Percentiles rank a stretch among this genome's conserved stretches.
Conservation (phyloP, 352 stramenopile genomes). For the Globisporangium emineosum region DNA sequence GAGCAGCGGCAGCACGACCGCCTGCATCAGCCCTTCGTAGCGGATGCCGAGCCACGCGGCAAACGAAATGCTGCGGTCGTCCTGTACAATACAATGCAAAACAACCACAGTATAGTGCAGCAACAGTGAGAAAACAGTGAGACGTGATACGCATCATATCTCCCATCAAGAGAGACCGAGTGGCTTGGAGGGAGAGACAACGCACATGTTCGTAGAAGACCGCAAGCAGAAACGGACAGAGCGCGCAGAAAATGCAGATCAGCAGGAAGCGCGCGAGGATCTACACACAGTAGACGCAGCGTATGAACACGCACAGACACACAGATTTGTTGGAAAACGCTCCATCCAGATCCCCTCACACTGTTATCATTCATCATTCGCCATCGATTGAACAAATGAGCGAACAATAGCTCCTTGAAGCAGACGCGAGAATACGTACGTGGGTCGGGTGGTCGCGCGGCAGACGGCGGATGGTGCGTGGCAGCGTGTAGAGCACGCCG, state of each 20-base stretch:
- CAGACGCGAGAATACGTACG: conserved; percentile 30
- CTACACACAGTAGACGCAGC: conserved; percentile 22
- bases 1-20: conserved; percentile 58
- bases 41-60: conserved; percentile 83
- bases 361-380: not conserved
- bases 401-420: no score
- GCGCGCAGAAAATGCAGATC: conserved; percentile 84
- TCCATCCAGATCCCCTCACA: not conserved
- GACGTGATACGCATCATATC: not conserved
- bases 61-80: conserved; percentile 78
- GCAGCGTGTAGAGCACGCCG: conserved; percentile 83
- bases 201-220: conserved; percentile 84
- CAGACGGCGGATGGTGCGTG: conserved; percentile 63
- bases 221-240: conserved; percentile 78
- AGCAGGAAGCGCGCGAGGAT: conserved; percentile 85
- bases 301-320: not conserved
- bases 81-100: conserved; percentile 27
- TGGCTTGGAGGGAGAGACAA: not conserved
- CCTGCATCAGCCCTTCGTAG: conserved; percentile 48
- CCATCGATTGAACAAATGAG: not conserved
- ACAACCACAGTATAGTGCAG: not conserved
- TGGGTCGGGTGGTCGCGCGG: conserved; percentile 84
- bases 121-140: not conserved
- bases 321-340: not conserved
- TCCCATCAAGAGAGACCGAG: not conserved